Conservation (phyloP, 2,329 filamentous ascomycete species). For the Pseudocercospora cruenta region DNA sequence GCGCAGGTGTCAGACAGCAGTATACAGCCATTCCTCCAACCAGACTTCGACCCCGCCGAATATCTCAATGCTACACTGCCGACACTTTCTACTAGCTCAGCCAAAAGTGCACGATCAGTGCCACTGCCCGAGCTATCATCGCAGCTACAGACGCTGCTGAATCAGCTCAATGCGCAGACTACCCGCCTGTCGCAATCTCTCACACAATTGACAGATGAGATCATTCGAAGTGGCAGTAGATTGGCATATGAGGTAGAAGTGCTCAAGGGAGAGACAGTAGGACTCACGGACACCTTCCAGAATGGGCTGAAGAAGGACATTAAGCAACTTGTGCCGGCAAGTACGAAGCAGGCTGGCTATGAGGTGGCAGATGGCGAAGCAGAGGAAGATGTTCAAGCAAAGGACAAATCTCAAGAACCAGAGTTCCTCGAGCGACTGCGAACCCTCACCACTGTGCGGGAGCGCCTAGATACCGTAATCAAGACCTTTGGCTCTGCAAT, state of each 20-base stretch:
- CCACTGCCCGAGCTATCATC: conserved; percentile 76
- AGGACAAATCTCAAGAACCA: conserved; percentile 25
- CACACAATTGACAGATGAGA: conserved; percentile 91
- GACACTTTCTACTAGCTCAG: conserved; percentile 57
- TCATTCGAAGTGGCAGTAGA: conserved; percentile 82
- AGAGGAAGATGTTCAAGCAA: background rate
- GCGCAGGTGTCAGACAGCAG: conserved; percentile 71
- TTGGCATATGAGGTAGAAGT: conserved; percentile 95
- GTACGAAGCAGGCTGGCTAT: conserved; percentile 12
- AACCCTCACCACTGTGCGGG: conserved; percentile 78
- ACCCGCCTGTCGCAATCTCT: conserved; percentile 78
- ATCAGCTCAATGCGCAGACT: conserved; percentile 86
- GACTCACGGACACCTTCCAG: conserved; percentile 76
- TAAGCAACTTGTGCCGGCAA: conserved; percentile 62
- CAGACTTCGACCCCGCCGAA: conserved; percentile 78
- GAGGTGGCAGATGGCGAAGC: conserved; percentile 7
- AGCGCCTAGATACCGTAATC: conserved; percentile 85
- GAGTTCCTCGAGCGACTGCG: conserved; percentile 75
- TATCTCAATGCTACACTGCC: conserved; percentile 83
- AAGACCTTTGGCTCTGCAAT: conserved; percentile 92
- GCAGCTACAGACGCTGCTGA: conserved; percentile 81
- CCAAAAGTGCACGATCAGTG: conserved; percentile 46
- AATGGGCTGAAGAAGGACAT: conserved; percentile 75
- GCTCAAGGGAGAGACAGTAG: conserved; percentile 80
- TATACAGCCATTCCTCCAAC: conserved; percentile 73